Conservation (phyloP, 2,329 filamentous ascomycete genomes). For the Pestalotiopsis fici region DNA sequence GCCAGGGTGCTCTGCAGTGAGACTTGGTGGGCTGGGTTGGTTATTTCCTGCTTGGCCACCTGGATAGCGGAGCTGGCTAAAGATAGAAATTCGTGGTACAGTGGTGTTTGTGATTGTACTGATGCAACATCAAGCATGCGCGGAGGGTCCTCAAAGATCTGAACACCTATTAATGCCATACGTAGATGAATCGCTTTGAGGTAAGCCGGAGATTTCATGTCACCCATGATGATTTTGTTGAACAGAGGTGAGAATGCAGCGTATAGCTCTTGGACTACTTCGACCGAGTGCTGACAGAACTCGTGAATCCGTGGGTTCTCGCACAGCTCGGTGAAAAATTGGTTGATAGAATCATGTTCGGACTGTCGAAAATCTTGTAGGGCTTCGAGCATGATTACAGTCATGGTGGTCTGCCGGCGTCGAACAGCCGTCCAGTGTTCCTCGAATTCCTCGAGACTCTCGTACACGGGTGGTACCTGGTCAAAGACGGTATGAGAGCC, state of each 20-base stretch:
- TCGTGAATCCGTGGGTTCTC: constrained; percentile 16
- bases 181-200: constrained; percentile 33
- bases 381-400: constrained; percentile 18
- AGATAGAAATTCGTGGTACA: constrained; percentile 33
- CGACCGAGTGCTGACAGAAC: constrained; percentile 14
- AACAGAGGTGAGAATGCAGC: constrained; percentile 34
- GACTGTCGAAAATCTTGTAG: constrained; percentile 12
- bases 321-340: constrained; percentile 17
- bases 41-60: constrained; percentile 13
- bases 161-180: constrained; percentile 26
- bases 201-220: constrained; percentile 26
- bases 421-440: constrained; percentile 17
- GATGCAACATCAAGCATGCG: constrained; percentile 22
- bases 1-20: constrained; percentile 31
- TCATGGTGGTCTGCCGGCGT: constrained; percentile 16
- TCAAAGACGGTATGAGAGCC: constrained; percentile 8
- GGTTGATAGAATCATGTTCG: constrained; percentile 13
- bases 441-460: constrained; percentile 25
- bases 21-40: constrained; percentile 23
- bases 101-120: constrained; percentile 23
- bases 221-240: constrained; percentile 25
- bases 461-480: constrained; percentile 19
- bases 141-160: constrained; percentile 28
- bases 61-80: constrained; percentile 28
- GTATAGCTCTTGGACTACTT: constrained; percentile 19